Base-by-base conservation (phyloP, 2,329 filamentous ascomycete species). In the Diaporthe nobilis region DNA sequence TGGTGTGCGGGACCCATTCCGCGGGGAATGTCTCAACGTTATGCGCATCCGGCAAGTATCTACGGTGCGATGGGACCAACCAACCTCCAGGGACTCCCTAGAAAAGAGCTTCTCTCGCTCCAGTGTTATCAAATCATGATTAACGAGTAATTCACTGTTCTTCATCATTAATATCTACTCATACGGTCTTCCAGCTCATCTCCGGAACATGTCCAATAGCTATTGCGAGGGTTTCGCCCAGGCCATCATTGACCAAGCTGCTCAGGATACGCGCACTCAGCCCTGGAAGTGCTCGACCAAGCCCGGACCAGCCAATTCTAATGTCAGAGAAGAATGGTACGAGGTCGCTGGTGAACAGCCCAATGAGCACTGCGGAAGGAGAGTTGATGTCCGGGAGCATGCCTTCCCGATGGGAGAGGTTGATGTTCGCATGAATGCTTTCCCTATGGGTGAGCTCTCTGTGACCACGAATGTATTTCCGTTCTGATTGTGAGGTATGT, bases 261-360 rank as follows among this genome's bases (percentile, higher is more conserved):
- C 67, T 31, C 49, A 31, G 13, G 67, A 71, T 10, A 71, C 31
- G 9, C 67, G 67, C n/a, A 12, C 49, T 57, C 67, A 71, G 37
- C 67, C 67, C 3, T 71, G 67, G 67, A 71, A 57, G 34, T 13
- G 3, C n/a, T 39, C 51, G 7, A 37, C 31, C 34, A 57, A 71
- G 5, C 10, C 51, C 1, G 13, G 8, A 8, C n/a, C 51, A 42
- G 15, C 39, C 9, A 9, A 22, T n/a, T 13, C 61, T 3, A 37
- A 22, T 13, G 17, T 4, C 2, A 44, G 42, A 6, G 34, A 55
- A 15, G 67, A 71, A 71, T 57, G 67, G 67, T 55, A 55, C 22
- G 8, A 57, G 49, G 67, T 71, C 17, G 13, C 25, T 8, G 31
- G 42, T 5, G 2, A 6, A 6, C 5, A 37, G 25, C 2, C 17